Evolutionary conservation across 1,139 yeast species (phyloP).

Genomic region (Wickerhamomyces sp.): DNA sequence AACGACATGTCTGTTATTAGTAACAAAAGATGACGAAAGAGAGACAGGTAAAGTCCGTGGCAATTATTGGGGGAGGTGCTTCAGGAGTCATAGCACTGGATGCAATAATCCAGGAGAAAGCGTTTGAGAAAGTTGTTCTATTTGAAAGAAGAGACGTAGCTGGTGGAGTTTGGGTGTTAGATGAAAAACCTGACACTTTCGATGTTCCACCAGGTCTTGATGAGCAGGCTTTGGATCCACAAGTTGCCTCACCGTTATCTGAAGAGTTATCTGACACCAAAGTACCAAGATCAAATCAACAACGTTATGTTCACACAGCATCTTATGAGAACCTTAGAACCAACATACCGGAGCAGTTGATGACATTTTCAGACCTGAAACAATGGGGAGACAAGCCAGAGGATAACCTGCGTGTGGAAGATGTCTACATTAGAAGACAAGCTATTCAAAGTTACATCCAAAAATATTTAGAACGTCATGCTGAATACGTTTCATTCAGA

Average conservation of each 20-base stretch:
- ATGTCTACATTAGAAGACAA: conserved; percentile 24
- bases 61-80: conserved; percentile 52
- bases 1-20: too few species aligned
- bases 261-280: conserved; percentile 8
- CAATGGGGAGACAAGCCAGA: conserved; percentile 27
- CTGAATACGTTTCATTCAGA: conserved; percentile 26
- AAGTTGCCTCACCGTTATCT: conserved; percentile 13
- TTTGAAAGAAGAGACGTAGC: conserved; percentile 39
- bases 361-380: conserved; percentile 40
- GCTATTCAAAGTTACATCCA: conserved; percentile 33
- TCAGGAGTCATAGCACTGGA: conserved; percentile 45
- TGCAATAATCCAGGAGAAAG: conserved; percentile 31
- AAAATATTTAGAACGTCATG: conserved; percentile 30
- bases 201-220: conserved; percentile 21
- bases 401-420: conserved; percentile 19
- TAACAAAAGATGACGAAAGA: neutral
- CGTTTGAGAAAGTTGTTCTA: conserved; percentile 30
- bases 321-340: conserved; percentile 37
- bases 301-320: conserved; percentile 35
- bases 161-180: conserved; percentile 46
- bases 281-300: conserved; percentile 20
- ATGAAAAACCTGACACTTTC: conserved; percentile 22
- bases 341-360: conserved; percentile 39
- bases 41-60: conserved; percentile 26
- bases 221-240: conserved; percentile 17